Percentiles rank a stretch among this genome's conserved stretches.
phyloP scores from a whole-genome alignment of 1,139 yeast genomes.

The Candida pseudoviswanathii region DNA sequence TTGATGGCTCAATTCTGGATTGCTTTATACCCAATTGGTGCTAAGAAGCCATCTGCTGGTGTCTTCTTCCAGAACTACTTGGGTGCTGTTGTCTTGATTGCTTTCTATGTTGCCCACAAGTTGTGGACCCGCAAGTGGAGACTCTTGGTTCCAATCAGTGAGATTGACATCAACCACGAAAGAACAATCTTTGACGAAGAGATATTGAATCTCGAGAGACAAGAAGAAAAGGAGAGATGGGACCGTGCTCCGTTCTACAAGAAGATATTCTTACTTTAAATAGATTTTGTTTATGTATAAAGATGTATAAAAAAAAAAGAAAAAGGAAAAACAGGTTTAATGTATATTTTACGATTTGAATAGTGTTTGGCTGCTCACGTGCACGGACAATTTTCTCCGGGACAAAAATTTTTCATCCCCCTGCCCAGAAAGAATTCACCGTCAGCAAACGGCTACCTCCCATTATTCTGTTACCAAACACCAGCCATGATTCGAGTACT shows the following conservation, averaged over 20 bases:
- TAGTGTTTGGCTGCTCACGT: too few species aligned
- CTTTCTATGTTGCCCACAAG: constrained; percentile 40
- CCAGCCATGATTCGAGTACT: constrained; percentile 8
- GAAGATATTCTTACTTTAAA: constrained; percentile 18
- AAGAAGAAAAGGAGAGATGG: constrained; percentile 33
- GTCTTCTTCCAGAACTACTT: constrained; percentile 41
- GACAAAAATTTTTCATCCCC: background rate
- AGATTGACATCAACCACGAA: constrained; percentile 37
- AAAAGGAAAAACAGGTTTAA: background rate
- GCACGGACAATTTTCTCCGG: background rate
- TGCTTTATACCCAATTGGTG: constrained; percentile 41
- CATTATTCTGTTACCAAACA: too few species aligned
- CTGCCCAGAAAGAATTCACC: background rate
- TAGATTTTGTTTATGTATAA: constrained; percentile 22
- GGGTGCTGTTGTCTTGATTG: constrained; percentile 36
- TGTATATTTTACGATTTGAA: background rate
- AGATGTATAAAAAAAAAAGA: background rate
- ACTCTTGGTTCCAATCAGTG: constrained; percentile 30
- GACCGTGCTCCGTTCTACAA: constrained; percentile 26
- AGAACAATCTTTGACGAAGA: constrained; percentile 43
- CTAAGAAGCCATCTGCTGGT: constrained; percentile 29
- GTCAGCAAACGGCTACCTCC: background rate
- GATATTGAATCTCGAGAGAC: constrained; percentile 37
- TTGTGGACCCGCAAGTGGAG: constrained; percentile 36
- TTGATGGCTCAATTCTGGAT: constrained; percentile 47